These are phyloP conservation scores for Noccaea caerulescens DNA, from an alignment of 345 rosid genomes.

Conservation along the genomic window DNA sequence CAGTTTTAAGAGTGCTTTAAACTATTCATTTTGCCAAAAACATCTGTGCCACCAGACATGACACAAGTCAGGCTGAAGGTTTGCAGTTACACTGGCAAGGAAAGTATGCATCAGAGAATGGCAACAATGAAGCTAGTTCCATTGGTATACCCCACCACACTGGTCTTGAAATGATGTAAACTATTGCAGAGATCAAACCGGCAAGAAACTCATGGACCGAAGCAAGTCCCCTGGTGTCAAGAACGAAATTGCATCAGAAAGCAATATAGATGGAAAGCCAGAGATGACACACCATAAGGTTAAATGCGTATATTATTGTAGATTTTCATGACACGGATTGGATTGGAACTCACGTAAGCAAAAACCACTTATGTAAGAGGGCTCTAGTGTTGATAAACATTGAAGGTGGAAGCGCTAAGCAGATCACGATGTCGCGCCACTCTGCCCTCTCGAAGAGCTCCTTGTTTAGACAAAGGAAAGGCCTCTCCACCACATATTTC, in stretches of 20 bases:
- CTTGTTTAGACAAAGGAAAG: conserved; percentile 63
- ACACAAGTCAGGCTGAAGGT: conserved; percentile 6
- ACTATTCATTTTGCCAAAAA: not conserved
- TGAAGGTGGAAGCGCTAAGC: conserved; percentile 34
- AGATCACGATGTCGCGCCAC: conserved; percentile 47
- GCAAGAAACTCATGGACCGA: conserved; percentile 58
- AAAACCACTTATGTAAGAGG: conserved; percentile 72
- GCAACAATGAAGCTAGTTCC: conserved; percentile 63
- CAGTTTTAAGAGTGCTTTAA: no score
- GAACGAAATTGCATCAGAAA: conserved; percentile 22
- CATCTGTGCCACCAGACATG: conserved; percentile 5
- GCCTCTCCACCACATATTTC: conserved; percentile 57
- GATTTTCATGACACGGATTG: not conserved
- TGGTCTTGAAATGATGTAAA: conserved; percentile 68
- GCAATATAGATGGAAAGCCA: conserved; percentile 5
- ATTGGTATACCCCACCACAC: conserved; percentile 65
- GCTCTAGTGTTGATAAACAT: conserved; percentile 48
- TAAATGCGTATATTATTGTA: not conserved
- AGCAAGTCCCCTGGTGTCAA: conserved; percentile 66
- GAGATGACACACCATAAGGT: conserved; percentile 1
- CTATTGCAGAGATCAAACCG: conserved; percentile 53
- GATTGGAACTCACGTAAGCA: conserved; percentile 63
- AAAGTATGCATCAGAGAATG: conserved; percentile 71
- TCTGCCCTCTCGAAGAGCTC: conserved; percentile 63
- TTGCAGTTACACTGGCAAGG: conserved; percentile 45